Conservation (phyloP, 2,329 filamentous ascomycete species). For the Pestalotiopsis sp. region DNA sequence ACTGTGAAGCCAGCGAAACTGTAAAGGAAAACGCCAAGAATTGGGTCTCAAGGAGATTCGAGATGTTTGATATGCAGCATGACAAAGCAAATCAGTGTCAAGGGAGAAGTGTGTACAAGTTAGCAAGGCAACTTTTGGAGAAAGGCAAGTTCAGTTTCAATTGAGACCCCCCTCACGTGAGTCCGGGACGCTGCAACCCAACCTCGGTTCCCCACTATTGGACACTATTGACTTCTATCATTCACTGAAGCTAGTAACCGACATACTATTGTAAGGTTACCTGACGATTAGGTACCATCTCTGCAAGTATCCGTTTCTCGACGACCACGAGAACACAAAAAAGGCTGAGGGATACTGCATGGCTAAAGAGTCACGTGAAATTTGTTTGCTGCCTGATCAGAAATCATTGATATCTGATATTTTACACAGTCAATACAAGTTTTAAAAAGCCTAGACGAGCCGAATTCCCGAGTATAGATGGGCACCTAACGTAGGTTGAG, state of each 20-base stretch:
- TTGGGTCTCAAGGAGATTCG: background rate
- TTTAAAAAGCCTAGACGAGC: background rate
- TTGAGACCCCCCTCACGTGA: background rate
- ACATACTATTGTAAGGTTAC: too few species aligned
- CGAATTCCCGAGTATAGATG: background rate
- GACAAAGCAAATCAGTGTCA: background rate
- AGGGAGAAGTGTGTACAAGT: background rate
- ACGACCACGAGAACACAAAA: background rate
- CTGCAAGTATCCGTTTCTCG: slow-evolving; percentile 3
- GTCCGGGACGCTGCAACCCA: background rate
- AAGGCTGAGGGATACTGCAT: background rate
- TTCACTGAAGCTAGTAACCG: too few species aligned
- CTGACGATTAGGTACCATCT: background rate
- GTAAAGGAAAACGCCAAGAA: background rate
- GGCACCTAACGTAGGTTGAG: background rate
- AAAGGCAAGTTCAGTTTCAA: background rate
- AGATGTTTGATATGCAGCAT: background rate
- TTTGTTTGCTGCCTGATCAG: background rate
- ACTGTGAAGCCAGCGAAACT: background rate
- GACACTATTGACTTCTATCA: too few species aligned
- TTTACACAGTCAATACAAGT: background rate
- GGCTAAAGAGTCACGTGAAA: background rate
- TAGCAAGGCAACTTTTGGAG: background rate
- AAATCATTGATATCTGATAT: background rate
- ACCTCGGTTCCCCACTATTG: background rate